Conservation (phyloP, 768 basidiomycete species). For the Phaeotremella skinneri region DNA sequence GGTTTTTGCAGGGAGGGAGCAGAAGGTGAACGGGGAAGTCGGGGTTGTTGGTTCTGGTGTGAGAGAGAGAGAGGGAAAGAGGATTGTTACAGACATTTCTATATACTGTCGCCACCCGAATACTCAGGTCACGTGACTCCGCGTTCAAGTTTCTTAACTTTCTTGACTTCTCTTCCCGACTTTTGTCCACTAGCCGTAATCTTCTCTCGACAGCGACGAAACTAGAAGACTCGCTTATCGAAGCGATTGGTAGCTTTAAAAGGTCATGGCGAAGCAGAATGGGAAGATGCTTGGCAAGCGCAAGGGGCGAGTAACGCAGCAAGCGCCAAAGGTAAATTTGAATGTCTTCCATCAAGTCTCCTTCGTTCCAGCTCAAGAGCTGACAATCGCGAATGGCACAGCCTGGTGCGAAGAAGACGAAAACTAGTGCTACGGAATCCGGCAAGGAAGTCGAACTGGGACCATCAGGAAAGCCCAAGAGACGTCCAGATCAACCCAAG, state of each 20-base stretch:
- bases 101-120: too few species aligned
- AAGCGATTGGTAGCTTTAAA: too few species aligned
- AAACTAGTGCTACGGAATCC: background rate
- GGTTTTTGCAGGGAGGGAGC: background rate
- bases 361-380: background rate
- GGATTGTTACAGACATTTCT: too few species aligned
- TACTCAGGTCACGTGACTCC: too few species aligned
- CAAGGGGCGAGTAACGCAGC: constrained; percentile 21
- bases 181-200: too few species aligned
- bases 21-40: background rate
- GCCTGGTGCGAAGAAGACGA: constrained; percentile 9
- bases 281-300: constrained; percentile 34
- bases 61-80: background rate
- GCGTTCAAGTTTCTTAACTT: too few species aligned
- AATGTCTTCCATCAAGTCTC: background rate
- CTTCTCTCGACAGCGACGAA: too few species aligned
- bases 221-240: too few species aligned
- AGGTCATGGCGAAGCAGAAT: constrained; percentile 32
- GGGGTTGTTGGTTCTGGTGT: background rate
- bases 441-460: constrained; percentile 18
- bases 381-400: constrained; percentile 6
- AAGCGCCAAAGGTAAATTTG: constrained; percentile 19
- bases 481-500: constrained; percentile 44
- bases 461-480: constrained; percentile 38
- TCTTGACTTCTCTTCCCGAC: too few species aligned